Evolutionary conservation across 768 basidiomycete species (phyloP), one percentile per base, ranked within the genome.

Genomic region (Tulasnella calospora): DNA sequence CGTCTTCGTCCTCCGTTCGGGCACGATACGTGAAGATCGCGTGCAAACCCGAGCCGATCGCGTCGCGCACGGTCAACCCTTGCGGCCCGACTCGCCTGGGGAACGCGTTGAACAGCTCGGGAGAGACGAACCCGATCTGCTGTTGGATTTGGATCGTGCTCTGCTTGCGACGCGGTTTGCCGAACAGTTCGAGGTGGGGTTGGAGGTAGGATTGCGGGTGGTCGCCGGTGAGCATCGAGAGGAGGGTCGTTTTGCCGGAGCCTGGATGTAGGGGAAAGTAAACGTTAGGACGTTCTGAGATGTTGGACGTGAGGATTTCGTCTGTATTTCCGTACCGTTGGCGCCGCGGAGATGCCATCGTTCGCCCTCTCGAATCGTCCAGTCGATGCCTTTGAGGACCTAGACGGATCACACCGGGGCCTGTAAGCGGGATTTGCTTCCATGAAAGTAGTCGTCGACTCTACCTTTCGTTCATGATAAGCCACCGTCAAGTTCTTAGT

Each of bases 131-230:
- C 0, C 95, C 94, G 79, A 95, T 91, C 41, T 88, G 87, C 3
- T 88, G 86, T 78, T 89, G 89, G 33, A 96, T 87, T 33, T 47
- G 77, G 51, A 84, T 76, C 71, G 86, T 84, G 0, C 97, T 88
- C 71, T 90, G 89, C 2, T 85, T 85, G 15, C 87, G 84, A 8
- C 95, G 91, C 3, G 90, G 91, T 38, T 86, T 86, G 67, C 87
- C 86, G 81, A 94, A 91, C 79, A 94, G 87, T 15, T 82, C 82
- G 23, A 94, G 86, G 35, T 85, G 85, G 78, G 87, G 80, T 82
- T 94, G 93, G 6, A 91, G 91, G 85, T 92, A 99, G 0, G 97
- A 98, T 80, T 95, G 94, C 0, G 97, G 97, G 83, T 99, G 97
- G 83, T 97, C 95, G 35, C 97, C 97, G 0, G 95, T 95, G 51